Evolutionary conservation across 1,284 basidiomycete genomes (phyloP), one percentile per base, ranked within the genome.

Genomic region (Tilletia walkeri): DNA sequence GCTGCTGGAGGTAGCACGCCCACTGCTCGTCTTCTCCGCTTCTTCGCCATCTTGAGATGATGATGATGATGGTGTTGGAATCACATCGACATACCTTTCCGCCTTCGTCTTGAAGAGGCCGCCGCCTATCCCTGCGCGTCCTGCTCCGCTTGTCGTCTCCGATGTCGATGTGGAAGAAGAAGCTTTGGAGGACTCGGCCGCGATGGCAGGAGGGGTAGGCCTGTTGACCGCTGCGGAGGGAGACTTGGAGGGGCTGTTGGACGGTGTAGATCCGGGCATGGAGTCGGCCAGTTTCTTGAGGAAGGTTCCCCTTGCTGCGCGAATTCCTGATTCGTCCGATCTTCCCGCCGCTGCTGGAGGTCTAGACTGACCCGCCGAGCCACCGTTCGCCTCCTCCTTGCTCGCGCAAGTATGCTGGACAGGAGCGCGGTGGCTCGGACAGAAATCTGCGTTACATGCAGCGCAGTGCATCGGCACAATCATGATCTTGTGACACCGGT

Each of bases 401-500:
- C 39, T 38, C 36, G 59, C 38, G 59, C 78, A 79, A 45, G 68
- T 69, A 49, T 79, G 78, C 63, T 79, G 78, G 34, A 67, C 72
- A 0, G 78, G 78, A 12, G 78, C 78, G 5, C 78, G 72, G 54
- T 80, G 78, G n/a, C 74, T 75, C 12, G 78, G 78, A 50, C 78
- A 80, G 69, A 80, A 80, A 12, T 69, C 74, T 0, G 73, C 70
- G 2, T 49, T 49, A 66, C 78, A 79, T 30, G 72, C 71, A 0
- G 76, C 73, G 39, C 78, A 79, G 45, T 72, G 53, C 45, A 80
- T 80, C 12, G 76, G 78, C 24, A 79, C 78, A 41, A 80, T 71
- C 78, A 80, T 80, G 69, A 79, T 71, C 72, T 80, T 80, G 39
- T 69, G 67, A 71, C 79, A 80, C 67, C 73, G 76, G 54, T 59